Base-by-base conservation (phyloP, 345 rosid genomes). In the Eucalyptus polyanthemos region DNA sequence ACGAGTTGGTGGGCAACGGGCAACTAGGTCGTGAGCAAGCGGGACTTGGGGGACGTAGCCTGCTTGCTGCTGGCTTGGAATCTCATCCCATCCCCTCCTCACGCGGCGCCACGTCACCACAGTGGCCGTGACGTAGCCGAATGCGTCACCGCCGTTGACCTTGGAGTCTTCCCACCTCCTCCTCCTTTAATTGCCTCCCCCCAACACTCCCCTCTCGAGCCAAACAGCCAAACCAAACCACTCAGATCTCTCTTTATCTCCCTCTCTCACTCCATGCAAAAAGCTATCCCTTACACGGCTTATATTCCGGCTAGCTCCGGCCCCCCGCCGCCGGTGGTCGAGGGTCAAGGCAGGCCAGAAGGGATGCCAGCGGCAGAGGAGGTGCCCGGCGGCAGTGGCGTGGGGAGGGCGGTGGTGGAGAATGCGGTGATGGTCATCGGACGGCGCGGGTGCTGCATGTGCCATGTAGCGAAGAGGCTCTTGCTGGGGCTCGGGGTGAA, bases 401-500 rank as follows among this genome's bases (percentile, higher is more conserved):
- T 89, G 80, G 56, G 29, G 37, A 86, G n/a, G 86, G 50, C 62
- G 50, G 90, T 80, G 53, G 47, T 44, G 51, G 90, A 87, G 90
- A 89, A 87, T 62, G 87, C 89, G 29, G 89, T 89, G 87, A 44
- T 87, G 22, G 88, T 89, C n/a, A 37, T 89, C 24, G 86, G 88
- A 13, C 34, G 40, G 42, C 86, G 62, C 14, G 80, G 81, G 17
- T 80, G 88, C 87, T 89, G 56, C 89, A 88, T 85, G 91, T 65
- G 45, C 67, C 88, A 50, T 49, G 99, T 96, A 13, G 96, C 96
- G 92, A 94, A 89, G 91, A 92, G 91, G 89, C 87, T 97, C 91
- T 91, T 97, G 67, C 90, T 92, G 86, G 98, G 96, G 87, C 94
- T 93, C 27, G 99, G 99, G 40, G 97, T 95, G 54, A 97, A 96